phyloP scores from a whole-genome alignment of 2,329 filamentous ascomycete genomes.

The Scopulariopsis brevicaulis region DNA sequence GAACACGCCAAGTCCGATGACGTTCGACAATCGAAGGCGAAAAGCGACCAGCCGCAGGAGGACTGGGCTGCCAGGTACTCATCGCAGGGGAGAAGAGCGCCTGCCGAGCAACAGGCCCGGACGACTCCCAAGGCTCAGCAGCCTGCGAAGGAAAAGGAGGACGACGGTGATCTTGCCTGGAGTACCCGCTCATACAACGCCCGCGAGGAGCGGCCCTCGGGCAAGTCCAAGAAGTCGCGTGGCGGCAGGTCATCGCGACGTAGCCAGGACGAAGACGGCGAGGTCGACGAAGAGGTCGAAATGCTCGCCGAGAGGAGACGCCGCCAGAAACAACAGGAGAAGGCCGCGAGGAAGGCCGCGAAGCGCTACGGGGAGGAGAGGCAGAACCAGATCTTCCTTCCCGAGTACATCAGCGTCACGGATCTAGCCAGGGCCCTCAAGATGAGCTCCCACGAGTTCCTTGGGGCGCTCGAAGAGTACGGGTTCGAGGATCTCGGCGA shows the following conservation, averaged over 20 bases:
- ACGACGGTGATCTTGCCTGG: neutral
- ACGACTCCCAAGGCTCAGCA: neutral
- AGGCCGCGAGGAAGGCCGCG: slow-evolving; percentile 1
- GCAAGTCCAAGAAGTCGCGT: neutral
- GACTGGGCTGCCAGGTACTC: neutral
- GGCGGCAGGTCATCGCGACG: neutral
- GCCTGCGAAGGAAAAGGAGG: neutral
- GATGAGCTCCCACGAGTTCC: slow-evolving; percentile 59
- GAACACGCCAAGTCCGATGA: neutral
- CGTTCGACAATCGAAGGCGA: neutral
- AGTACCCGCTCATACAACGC: neutral
- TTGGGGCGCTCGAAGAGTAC: slow-evolving; percentile 66
- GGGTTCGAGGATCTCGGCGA: slow-evolving; percentile 79
- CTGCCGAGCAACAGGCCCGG: neutral
- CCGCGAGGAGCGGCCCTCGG: neutral
- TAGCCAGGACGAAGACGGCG: slow-evolving; percentile 16
- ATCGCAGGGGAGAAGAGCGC: neutral
- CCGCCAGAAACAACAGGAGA: slow-evolving; percentile 24
- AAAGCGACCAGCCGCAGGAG: neutral
- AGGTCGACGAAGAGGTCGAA: slow-evolving; percentile 25
- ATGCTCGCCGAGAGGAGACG: slow-evolving; percentile 24
- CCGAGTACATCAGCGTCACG: slow-evolving; percentile 83
- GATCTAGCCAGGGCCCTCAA: slow-evolving; percentile 68
- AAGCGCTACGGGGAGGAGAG: slow-evolving; percentile 24
- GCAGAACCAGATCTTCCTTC: slow-evolving; percentile 56